A percentile compares a stretch with the other conserved stretches of the same genome.
These are phyloP conservation scores for Isoetes taiwanensis DNA, from an alignment of 75 land plant species.

Conservation along the genomic window DNA sequence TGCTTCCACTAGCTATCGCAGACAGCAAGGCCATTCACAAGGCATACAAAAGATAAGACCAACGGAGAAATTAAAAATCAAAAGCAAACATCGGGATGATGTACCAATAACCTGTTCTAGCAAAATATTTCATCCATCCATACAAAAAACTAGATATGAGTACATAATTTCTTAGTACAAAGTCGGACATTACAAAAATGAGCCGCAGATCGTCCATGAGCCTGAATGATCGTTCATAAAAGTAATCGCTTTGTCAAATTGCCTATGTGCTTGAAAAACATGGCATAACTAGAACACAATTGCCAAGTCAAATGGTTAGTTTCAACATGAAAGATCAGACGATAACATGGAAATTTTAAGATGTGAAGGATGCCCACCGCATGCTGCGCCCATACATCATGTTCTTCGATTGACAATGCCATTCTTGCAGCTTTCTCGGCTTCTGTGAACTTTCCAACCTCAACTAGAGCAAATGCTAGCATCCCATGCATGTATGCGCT, in stretches of 20 bases:
- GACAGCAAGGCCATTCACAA: too few relatives aligned
- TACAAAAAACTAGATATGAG: not conserved
- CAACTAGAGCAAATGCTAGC: slow-evolving; percentile 84
- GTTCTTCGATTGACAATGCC: slow-evolving; percentile 47
- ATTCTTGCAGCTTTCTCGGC: slow-evolving; percentile 70
- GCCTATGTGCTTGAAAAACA: slow-evolving; percentile 67
- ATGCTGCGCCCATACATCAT: slow-evolving; percentile 87
- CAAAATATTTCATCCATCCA: too few relatives aligned
- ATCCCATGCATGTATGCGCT: slow-evolving; percentile 69
- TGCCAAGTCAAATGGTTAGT: not conserved
- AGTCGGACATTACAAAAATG: slow-evolving; percentile 48
- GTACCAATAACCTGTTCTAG: too few relatives aligned
- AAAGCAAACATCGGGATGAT: too few relatives aligned
- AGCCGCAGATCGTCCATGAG: slow-evolving; percentile 61
- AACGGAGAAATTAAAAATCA: too few relatives aligned
- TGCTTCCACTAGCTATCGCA: too few relatives aligned
- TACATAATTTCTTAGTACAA: not conserved
- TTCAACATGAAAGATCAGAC: not conserved
- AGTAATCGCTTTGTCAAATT: slow-evolving; percentile 57
- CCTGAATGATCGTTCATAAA: slow-evolving; percentile 64
- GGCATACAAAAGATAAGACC: too few relatives aligned
- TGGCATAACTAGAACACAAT: slow-evolving; percentile 67
- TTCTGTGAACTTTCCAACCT: slow-evolving; percentile 52
- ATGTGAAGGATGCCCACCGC: slow-evolving; percentile 31
- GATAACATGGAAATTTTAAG: not conserved